These are phyloP conservation scores for Corinectria fuckeliana DNA, from an alignment of 2,329 filamentous ascomycete genomes.

Conservation along the genomic window DNA sequence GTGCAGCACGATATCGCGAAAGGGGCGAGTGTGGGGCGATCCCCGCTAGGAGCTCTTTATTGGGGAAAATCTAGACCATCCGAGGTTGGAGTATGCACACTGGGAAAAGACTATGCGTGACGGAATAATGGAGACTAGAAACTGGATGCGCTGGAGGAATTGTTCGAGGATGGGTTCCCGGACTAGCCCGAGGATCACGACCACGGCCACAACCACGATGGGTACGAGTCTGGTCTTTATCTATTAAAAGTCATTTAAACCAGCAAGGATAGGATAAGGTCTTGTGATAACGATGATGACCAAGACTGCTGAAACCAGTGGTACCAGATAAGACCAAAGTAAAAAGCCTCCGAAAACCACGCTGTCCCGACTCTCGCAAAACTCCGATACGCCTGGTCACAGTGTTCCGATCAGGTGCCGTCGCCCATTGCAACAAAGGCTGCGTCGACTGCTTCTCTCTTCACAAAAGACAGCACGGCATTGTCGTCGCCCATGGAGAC, in stretches of 20 bases:
- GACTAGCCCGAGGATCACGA: slow-evolving; percentile 58
- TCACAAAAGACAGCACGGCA: slow-evolving; percentile 33
- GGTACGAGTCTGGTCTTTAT: slow-evolving; percentile 29
- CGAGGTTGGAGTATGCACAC: slow-evolving; percentile 56
- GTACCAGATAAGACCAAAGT: not conserved
- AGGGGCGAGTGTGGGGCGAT: slow-evolving; percentile 71
- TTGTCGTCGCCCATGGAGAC: slow-evolving; percentile 33
- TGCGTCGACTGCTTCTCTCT: slow-evolving; percentile 24
- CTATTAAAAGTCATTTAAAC: slow-evolving; percentile 32
- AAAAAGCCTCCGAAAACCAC: too few species aligned
- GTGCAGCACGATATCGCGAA: slow-evolving; percentile 57
- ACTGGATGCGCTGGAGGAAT: slow-evolving; percentile 52
- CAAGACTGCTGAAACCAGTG: too few species aligned
- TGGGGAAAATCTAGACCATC: slow-evolving; percentile 66
- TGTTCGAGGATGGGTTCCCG: slow-evolving; percentile 67
- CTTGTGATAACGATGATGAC: too few species aligned
- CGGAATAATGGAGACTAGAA: slow-evolving; percentile 47
- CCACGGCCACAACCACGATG: slow-evolving; percentile 41
- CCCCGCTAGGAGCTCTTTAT: slow-evolving; percentile 76
- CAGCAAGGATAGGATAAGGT: slow-evolving; percentile 19
- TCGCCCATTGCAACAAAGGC: slow-evolving; percentile 32
- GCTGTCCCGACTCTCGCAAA: too few species aligned
- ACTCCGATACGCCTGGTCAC: too few species aligned
- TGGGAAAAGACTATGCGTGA: slow-evolving; percentile 61
- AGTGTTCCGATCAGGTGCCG: not conserved